Base-by-base conservation (phyloP, 768 basidiomycete genomes). In the Coprinellus micaceus region DNA sequence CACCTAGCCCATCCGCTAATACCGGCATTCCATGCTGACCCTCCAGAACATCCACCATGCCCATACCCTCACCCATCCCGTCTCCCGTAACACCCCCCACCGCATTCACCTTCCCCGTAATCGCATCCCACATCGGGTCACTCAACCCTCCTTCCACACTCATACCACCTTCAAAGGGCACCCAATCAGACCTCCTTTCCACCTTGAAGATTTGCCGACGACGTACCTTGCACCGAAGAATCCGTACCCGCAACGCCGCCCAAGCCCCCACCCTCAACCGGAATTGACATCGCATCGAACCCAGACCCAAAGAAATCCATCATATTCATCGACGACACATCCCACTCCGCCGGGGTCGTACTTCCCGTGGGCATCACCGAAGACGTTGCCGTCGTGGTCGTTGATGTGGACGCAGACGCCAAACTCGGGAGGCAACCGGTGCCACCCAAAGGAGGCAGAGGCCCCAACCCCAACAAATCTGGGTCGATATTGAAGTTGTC, bases 41-140 rank as follows among this genome's bases (percentile, higher is more conserved):
- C n/a, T n/a, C n/a, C n/a, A n/a, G n/a, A n/a, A n/a, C n/a, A n/a
- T n/a, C n/a, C n/a, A n/a, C n/a, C n/a, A n/a, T n/a, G n/a, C n/a
- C n/a, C n/a, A n/a, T n/a, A n/a, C n/a, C n/a, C n/a, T 30, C 15
- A 25, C 49, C 26, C 25, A 15, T 11, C 12, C 49, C 29, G 22
- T 37, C n/a, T 26, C 44, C 61, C 62, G 60, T 53, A 66, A 45
- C 21, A 57, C 49, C 24, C 45, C 24, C 49, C 57, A 52, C 64
- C 59, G 61, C 65, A 62, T 65, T 65, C 61, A 25, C 52, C 59
- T 73, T 74, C 6, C 74, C 73, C 36, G 60, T 54, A 15, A 65
- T 65, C 25, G 67, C 56, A 47, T 79, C 74, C 71, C 71, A 76
- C 11, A 39, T 60, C 2, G 70, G 68, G 2, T 72, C 75, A 26